A percentile compares a stretch with the other conserved stretches of the same genome.
phyloP scores from a whole-genome alignment of 306 rosid species.

The Citrullus mucosospermus region DNA sequence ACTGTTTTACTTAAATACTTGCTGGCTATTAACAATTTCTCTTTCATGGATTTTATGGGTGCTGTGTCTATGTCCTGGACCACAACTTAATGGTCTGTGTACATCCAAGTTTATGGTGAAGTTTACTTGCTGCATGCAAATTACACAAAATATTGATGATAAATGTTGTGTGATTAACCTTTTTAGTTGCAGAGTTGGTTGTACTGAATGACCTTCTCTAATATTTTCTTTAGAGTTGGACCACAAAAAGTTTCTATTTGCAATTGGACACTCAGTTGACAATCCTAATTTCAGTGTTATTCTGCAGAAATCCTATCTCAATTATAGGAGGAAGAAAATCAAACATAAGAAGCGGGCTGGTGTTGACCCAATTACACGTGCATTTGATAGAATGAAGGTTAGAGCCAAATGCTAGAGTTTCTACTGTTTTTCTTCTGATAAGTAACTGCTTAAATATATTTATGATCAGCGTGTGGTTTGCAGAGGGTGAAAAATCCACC shows the following conservation, averaged over 20 bases:
- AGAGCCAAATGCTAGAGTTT: constrained; percentile 7
- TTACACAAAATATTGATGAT: background rate
- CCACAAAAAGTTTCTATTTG: background rate
- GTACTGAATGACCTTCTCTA: background rate
- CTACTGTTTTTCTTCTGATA: background rate
- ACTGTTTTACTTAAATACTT: background rate
- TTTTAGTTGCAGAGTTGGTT: background rate
- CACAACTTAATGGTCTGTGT: background rate
- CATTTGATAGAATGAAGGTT: constrained; percentile 94
- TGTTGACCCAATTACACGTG: constrained; percentile 75
- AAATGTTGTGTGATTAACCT: background rate
- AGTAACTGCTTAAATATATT: constrained; percentile 10
- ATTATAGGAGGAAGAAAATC: constrained; percentile 25
- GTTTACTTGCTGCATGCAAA: background rate
- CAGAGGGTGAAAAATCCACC: constrained; percentile 98
- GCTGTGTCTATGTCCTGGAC: background rate
- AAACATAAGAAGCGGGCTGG: constrained; percentile 54
- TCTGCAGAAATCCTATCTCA: constrained; percentile 54
- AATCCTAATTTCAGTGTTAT: constrained; percentile 9
- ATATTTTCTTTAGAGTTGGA: background rate
- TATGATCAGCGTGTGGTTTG: constrained; percentile 25
- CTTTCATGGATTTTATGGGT: background rate
- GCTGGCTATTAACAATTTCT: background rate
- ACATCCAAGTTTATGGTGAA: background rate
- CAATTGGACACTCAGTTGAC: background rate